Evolutionary conservation across 2,329 filamentous ascomycete genomes (phyloP).

Genomic region (Lachnellula cervina): DNA sequence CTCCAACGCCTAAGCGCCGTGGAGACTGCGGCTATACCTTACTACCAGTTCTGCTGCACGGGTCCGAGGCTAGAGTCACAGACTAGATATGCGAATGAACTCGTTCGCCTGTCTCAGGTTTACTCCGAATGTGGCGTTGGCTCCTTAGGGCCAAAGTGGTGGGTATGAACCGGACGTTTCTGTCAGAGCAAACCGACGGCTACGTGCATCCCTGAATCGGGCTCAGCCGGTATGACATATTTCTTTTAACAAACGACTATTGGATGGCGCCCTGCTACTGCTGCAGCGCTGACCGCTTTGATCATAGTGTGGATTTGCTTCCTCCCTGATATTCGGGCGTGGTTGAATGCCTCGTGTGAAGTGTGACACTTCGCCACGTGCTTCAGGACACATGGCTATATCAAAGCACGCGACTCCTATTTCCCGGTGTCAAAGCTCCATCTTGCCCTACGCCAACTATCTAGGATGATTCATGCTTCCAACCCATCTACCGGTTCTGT

Average conservation of each 20-base stretch:
- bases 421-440: not conserved
- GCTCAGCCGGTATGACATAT: conserved; percentile 13
- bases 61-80: conserved; percentile 11
- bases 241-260: conserved; percentile 19
- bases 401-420: not conserved
- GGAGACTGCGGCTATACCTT: conserved; percentile 10
- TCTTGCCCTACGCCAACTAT: conserved; percentile 10
- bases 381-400: not conserved
- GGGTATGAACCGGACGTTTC: conserved; percentile 9
- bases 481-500: not conserved
- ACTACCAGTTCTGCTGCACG: conserved; percentile 13
- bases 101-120: conserved; percentile 19
- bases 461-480: not conserved
- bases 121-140: conserved; percentile 7
- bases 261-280: conserved; percentile 4
- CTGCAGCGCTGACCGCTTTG: conserved; percentile 18
- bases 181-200: conserved; percentile 21
- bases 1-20: conserved; percentile 6
- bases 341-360: not conserved
- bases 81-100: conserved; percentile 18
- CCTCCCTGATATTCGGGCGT: not conserved
- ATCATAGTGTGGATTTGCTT: conserved; percentile 9
- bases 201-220: conserved; percentile 16
- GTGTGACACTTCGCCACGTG: not conserved
- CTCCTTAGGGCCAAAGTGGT: conserved; percentile 8